Percentiles rank a stretch among this genome's conserved stretches.
Evolutionary conservation across 2,329 filamentous ascomycete species (phyloP).

Genomic region (Aplosporella prunicola): DNA sequence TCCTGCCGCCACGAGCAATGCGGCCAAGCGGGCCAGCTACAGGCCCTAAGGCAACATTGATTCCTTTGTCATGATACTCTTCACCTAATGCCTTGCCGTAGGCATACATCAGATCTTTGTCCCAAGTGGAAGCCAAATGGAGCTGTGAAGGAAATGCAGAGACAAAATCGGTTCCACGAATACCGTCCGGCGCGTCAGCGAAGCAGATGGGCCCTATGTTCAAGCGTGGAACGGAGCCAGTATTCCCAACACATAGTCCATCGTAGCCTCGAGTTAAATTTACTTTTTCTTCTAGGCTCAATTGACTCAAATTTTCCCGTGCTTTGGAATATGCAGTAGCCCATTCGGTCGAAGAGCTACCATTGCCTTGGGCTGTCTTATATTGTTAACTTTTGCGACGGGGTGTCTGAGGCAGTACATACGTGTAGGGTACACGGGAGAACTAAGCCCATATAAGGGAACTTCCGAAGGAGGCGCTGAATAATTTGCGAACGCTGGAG

Average conservation of each 20-base stretch:
- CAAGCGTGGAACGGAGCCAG: constrained; percentile 27
- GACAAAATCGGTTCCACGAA: constrained; percentile 23
- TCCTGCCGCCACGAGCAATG: constrained; percentile 48
- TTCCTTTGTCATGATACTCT: constrained; percentile 34
- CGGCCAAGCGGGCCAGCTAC: constrained; percentile 60
- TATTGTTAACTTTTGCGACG: constrained; percentile 7
- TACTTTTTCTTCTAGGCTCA: constrained; percentile 36
- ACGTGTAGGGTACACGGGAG: constrained; percentile 24
- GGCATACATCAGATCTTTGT: constrained; percentile 24
- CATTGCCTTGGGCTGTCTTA: constrained; percentile 17
- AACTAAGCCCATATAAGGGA: constrained; percentile 21
- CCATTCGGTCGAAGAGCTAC: constrained; percentile 16
- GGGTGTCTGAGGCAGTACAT: constrained; percentile 5
- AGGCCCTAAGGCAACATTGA: constrained; percentile 61
- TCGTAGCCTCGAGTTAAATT: constrained; percentile 29
- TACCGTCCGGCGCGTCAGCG: constrained; percentile 28
- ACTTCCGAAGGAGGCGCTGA: constrained; percentile 19
- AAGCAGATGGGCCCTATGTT: constrained; percentile 31
- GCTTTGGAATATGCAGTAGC: constrained; percentile 27
- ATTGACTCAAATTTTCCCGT: constrained; percentile 27
- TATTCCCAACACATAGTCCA: constrained; percentile 26
- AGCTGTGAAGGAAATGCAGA: constrained; percentile 24
- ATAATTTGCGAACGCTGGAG: constrained; percentile 8
- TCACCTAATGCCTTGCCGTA: constrained; percentile 25
- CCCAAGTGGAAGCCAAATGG: constrained; percentile 31